Evolutionary conservation across 2,329 filamentous ascomycete genomes (phyloP).

Genomic region (Ceratocystis albifundus): DNA sequence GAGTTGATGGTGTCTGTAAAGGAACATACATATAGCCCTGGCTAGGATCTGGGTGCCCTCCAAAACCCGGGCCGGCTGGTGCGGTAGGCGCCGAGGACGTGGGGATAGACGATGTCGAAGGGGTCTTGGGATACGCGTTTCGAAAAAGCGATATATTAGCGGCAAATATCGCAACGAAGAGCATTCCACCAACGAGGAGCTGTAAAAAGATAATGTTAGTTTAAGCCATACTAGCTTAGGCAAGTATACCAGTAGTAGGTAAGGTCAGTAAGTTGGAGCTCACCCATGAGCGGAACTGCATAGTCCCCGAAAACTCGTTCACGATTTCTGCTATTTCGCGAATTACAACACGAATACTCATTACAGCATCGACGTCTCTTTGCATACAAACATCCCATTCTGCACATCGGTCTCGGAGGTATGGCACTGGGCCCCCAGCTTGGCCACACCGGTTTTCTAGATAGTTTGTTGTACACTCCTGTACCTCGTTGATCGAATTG

Average conservation of each 20-base stretch:
- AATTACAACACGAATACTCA: constrained; percentile 67
- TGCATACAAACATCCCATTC: constrained; percentile 84
- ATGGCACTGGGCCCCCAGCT: constrained; percentile 48
- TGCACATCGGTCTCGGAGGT: constrained; percentile 59
- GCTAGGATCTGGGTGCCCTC: constrained; percentile 22
- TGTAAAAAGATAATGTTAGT: constrained; percentile 26
- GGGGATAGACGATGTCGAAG: not conserved
- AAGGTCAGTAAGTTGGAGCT: constrained; percentile 25
- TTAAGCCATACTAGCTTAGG: not conserved
- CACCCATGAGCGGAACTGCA: constrained; percentile 67
- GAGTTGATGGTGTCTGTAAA: constrained; percentile 32
- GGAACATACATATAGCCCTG: constrained; percentile 36
- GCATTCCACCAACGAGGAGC: constrained; percentile 42
- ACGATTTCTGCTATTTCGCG: constrained; percentile 86
- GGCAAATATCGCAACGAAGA: constrained; percentile 39
- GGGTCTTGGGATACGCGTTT: constrained; percentile 6
- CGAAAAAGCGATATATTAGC: constrained; percentile 39
- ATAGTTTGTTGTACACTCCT: constrained; percentile 61
- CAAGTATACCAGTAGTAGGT: not conserved
- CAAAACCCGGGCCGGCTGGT: constrained; percentile 7
- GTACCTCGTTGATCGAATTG: constrained; percentile 60
- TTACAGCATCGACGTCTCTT: constrained; percentile 65
- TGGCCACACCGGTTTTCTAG: constrained; percentile 60
- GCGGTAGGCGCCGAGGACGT: constrained; percentile 7
- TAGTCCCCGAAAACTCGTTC: constrained; percentile 83